These are phyloP conservation scores for Termitomyces sp. DNA, from an alignment of 768 basidiomycete genomes.

Conservation along the genomic window DNA sequence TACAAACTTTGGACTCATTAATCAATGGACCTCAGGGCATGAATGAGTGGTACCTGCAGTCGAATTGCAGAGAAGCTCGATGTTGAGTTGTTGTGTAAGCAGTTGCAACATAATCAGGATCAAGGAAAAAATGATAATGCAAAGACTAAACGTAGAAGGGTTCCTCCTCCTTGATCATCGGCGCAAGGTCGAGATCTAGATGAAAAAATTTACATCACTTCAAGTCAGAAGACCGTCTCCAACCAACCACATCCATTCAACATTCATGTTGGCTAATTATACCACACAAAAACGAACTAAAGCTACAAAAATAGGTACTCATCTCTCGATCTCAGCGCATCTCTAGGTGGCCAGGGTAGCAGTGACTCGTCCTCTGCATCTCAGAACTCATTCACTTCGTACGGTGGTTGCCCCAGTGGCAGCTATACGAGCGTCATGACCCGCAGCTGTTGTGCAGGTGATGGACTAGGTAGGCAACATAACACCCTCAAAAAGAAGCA, in stretches of 20 bases:
- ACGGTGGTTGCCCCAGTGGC: conserved; percentile 10
- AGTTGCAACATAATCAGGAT: too few species aligned
- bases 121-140: too few species aligned
- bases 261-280: too few species aligned
- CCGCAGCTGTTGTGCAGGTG: conserved; percentile 11
- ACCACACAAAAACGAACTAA: neutral
- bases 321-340: neutral
- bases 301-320: neutral
- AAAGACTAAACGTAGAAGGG: too few species aligned
- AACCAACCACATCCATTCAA: neutral
- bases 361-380: neutral
- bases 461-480: conserved; percentile 6
- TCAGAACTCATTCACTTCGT: neutral
- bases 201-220: neutral
- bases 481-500: neutral
- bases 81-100: too few species aligned
- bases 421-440: conserved; percentile 15
- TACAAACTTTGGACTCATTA: too few species aligned
- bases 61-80: too few species aligned
- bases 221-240: neutral
- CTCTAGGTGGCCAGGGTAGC: neutral
- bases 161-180: too few species aligned
- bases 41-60: too few species aligned
- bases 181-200: too few species aligned
- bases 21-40: too few species aligned